These are phyloP conservation scores for Pelargonium cotyledonis DNA, from an alignment of 441 rosid species.

Conservation along the genomic window DNA sequence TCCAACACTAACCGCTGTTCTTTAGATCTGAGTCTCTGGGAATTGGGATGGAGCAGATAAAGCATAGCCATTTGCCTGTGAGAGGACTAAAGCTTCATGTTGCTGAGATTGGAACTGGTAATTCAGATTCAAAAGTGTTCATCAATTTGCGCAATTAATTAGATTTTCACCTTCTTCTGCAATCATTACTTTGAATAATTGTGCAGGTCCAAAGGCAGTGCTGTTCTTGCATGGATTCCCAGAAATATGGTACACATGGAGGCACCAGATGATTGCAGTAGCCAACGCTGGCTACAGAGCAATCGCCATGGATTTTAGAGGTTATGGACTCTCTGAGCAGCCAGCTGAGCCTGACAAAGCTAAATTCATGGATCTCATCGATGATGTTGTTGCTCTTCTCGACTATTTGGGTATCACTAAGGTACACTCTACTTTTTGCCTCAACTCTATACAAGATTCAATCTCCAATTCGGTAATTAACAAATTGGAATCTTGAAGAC, in stretches of 20 bases:
- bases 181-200: background rate
- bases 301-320: slow-evolving; percentile 18
- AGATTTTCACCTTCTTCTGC: background rate
- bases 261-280: slow-evolving; percentile 18
- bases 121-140: background rate
- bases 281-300: slow-evolving; percentile 13
- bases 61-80: slow-evolving; percentile 34
- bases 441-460: no score
- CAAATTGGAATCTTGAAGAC: background rate
- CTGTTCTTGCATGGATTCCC: slow-evolving; percentile 25
- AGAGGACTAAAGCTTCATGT: slow-evolving; percentile 42
- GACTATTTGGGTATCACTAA: slow-evolving; percentile 15
- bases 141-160: background rate
- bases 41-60: slow-evolving; percentile 36
- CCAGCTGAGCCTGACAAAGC: slow-evolving; percentile 21
- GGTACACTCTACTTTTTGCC: slow-evolving; percentile 1
- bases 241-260: slow-evolving; percentile 23
- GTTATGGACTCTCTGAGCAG: slow-evolving; percentile 20
- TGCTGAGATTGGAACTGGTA: slow-evolving; percentile 40
- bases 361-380: slow-evolving; percentile 11
- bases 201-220: slow-evolving; percentile 21
- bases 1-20: background rate
- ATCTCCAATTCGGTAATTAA: background rate
- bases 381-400: slow-evolving; percentile 17
- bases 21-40: background rate